phyloP scores from a whole-genome alignment of 805 yeast genomes.

The Lachancea lanzarotensis region DNA sequence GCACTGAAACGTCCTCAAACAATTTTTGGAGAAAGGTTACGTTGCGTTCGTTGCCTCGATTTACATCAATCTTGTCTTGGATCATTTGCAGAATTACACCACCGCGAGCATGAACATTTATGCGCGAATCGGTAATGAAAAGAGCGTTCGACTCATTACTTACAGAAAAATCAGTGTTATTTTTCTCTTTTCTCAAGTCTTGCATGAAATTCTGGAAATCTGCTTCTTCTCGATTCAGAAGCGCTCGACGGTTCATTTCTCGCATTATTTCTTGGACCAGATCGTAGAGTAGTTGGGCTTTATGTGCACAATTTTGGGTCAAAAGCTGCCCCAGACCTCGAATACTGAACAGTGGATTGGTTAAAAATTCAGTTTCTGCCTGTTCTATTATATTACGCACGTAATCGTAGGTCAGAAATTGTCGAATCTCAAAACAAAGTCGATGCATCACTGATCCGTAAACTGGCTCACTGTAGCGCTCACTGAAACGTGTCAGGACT shows the following conservation, averaged over 20 bases:
- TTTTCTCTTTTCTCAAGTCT: constrained; percentile 34
- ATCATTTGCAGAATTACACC: constrained; percentile 63
- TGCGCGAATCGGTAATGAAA: constrained; percentile 42
- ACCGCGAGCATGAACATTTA: constrained; percentile 62
- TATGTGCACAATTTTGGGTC: constrained; percentile 30
- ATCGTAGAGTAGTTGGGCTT: constrained; percentile 49
- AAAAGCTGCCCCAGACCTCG: constrained; percentile 51
- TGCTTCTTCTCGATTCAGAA: constrained; percentile 30
- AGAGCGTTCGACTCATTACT: constrained; percentile 30
- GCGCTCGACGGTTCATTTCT: constrained; percentile 38
- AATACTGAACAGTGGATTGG: constrained; percentile 48
- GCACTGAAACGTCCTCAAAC: constrained; percentile 51
- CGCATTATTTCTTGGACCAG: constrained; percentile 45
- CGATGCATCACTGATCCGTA: constrained; percentile 74
- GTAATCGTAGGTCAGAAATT: constrained; percentile 36
- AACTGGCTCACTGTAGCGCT: constrained; percentile 44
- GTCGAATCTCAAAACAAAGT: constrained; percentile 54
- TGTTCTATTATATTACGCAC: constrained; percentile 32
- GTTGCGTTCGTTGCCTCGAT: constrained; percentile 60
- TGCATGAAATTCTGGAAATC: constrained; percentile 40
- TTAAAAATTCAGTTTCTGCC: constrained; percentile 49
- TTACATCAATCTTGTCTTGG: constrained; percentile 47
- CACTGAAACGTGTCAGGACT: constrained; percentile 54
- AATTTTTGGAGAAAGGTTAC: constrained; percentile 43
- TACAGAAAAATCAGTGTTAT: neutral